phyloP scores from a whole-genome alignment of 495 filamentous ascomycete genomes.

The Amniculicola lignicola region DNA sequence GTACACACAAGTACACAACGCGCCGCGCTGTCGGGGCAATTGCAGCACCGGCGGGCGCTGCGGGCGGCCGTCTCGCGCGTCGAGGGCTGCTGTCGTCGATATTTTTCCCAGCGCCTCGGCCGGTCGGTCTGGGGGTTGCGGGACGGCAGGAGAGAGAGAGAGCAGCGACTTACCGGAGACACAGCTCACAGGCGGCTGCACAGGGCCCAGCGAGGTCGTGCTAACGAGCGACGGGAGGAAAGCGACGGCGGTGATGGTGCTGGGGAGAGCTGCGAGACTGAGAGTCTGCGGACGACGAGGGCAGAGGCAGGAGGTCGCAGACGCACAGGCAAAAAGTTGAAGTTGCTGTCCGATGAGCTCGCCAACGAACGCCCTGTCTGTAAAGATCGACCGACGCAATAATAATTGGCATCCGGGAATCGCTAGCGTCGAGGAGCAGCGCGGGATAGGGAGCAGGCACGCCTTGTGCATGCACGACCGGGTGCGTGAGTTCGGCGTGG shows the following conservation, averaged over 20 bases:
- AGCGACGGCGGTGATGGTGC: background rate
- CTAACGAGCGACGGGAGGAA: constrained; percentile 1
- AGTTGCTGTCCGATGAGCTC: constrained; percentile 20
- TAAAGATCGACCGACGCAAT: constrained; percentile 25
- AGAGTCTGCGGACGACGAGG: background rate
- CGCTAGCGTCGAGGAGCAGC: background rate
- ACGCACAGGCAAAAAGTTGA: constrained; percentile 24
- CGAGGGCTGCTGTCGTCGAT: no score
- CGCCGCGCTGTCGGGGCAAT: no score
- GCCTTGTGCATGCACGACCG: background rate
- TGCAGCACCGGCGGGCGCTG: background rate
- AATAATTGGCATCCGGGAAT: background rate
- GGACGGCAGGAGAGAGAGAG: no score
- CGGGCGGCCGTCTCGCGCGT: background rate
- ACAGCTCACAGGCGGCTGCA: background rate
- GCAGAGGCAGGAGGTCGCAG: background rate
- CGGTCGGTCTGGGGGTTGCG: background rate
- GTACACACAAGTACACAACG: no score
- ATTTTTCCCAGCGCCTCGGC: background rate
- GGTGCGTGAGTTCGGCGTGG: background rate
- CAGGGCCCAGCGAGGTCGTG: background rate
- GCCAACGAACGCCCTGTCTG: constrained; percentile 19
- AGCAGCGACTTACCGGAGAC: constrained; percentile 18
- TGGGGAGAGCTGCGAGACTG: background rate
- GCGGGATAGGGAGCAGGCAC: background rate